phyloP scores from a whole-genome alignment of 139 green algal species.

The Micractinium sp. region DNA sequence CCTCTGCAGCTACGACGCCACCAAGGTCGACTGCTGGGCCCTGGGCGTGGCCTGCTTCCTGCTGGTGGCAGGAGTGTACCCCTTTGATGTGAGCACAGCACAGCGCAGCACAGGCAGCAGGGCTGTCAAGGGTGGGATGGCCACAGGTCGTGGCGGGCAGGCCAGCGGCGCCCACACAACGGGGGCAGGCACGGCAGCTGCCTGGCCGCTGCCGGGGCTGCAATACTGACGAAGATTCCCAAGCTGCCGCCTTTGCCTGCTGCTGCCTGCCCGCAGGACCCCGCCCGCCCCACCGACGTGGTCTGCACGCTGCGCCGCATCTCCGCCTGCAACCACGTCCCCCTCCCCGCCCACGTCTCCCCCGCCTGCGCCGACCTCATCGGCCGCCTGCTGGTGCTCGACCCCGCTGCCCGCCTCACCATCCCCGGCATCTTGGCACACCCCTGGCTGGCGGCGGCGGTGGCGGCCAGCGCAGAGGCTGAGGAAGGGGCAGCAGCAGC shows the following conservation, averaged over 20 bases:
- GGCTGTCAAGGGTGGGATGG: too few relatives aligned
- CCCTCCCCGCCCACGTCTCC: slow-evolving; percentile 22
- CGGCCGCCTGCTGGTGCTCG: slow-evolving; percentile 16
- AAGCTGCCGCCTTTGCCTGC: background rate
- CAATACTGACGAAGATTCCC: too few relatives aligned
- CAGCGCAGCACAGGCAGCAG: too few relatives aligned
- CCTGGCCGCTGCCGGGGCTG: too few relatives aligned
- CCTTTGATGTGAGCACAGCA: slow-evolving; percentile 69
- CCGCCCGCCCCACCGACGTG: slow-evolving; percentile 43
- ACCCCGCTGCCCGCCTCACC: slow-evolving; percentile 22
- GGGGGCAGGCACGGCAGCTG: background rate
- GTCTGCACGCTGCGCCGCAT: slow-evolving; percentile 49
- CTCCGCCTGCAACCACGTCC: background rate
- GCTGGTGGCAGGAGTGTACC: slow-evolving; percentile 74
- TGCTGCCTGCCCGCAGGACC: slow-evolving; percentile 17
- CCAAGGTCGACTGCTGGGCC: background rate
- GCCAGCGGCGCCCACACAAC: background rate
- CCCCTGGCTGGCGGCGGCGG: slow-evolving; percentile 23
- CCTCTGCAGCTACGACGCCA: background rate
- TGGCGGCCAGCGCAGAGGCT: too few relatives aligned
- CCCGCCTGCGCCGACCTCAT: slow-evolving; percentile 32
- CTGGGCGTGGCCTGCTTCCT: slow-evolving; percentile 89
- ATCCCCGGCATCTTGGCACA: slow-evolving; percentile 13
- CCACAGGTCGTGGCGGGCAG: too few relatives aligned
- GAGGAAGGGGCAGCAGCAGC: background rate